phyloP scores from a whole-genome alignment of 345 rosid species.

The Corymbia maculata region DNA sequence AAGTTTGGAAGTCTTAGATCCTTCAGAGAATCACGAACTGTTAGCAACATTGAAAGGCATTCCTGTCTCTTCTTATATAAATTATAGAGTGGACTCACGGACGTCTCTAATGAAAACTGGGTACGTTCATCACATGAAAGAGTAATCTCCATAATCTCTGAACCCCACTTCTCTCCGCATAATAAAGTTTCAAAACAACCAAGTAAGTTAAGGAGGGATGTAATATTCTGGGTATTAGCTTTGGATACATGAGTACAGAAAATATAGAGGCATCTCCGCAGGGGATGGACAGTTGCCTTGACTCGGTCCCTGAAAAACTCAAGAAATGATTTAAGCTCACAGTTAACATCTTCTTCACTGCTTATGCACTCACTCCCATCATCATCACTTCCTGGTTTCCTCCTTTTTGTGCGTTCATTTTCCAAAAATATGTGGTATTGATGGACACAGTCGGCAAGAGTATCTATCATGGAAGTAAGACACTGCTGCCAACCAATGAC shows the following conservation, averaged over 20 bases:
- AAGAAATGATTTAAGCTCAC: conserved; percentile 9
- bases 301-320: conserved; percentile 12
- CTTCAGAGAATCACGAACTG: not conserved
- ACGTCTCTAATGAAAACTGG: not conserved
- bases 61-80: conserved; percentile 4
- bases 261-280: conserved; percentile 7
- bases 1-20: conserved; percentile 14
- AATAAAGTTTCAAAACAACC: conserved; percentile 5
- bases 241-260: conserved; percentile 20
- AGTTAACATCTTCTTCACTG: not conserved
- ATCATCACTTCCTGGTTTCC: not conserved
- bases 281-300: not conserved
- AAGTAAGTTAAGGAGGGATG: conserved; percentile 4
- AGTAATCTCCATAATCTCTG: conserved; percentile 11
- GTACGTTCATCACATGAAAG: not conserved
- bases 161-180: not conserved
- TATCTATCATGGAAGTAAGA: conserved; percentile 7
- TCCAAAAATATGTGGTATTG: conserved; percentile 12
- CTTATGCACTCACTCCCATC: not conserved
- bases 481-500: conserved; percentile 12
- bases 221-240: conserved; percentile 1
- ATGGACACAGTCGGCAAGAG: conserved; percentile 15
- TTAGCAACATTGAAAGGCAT: conserved; percentile 12
- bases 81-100: not conserved
- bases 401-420: not conserved